Evolutionary conservation across 129 eudicot species (phyloP).

Genomic region (Centaurea solstitialis): DNA sequence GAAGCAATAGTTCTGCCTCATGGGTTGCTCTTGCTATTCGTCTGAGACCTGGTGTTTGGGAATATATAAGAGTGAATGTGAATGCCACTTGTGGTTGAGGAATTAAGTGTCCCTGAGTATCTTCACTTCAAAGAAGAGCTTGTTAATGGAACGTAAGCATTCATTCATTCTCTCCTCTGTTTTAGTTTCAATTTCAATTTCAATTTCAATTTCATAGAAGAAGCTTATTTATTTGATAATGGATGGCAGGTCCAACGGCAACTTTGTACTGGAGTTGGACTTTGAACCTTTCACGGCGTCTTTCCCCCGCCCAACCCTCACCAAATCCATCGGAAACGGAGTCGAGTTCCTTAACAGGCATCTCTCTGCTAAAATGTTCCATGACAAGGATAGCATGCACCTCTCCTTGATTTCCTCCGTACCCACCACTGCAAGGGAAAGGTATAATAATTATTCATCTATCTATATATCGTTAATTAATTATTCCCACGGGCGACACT

Average conservation of each 20-base stretch:
- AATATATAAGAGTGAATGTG: conserved; percentile 70
- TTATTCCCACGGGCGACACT: too few species aligned
- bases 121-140: conserved; percentile 83
- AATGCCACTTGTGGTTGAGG: conserved; percentile 65
- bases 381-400: conserved; percentile 90
- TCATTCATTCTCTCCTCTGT: neutral
- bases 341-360: conserved; percentile 96
- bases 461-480: neutral
- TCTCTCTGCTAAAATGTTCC: conserved; percentile 97
- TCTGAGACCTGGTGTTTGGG: conserved; percentile 96
- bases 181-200: neutral
- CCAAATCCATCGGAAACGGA: conserved; percentile 95
- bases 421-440: conserved; percentile 78
- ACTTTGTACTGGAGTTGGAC: conserved; percentile 91
- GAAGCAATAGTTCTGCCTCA: conserved; percentile 83
- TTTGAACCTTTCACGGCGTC: conserved; percentile 89
- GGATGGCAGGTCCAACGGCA: conserved; percentile 56
- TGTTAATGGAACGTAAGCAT: conserved; percentile 62
- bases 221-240: neutral
- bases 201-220: too few species aligned
- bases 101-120: conserved; percentile 63
- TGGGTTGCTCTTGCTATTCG: conserved; percentile 94
- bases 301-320: conserved; percentile 81
- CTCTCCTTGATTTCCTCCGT: conserved; percentile 87
- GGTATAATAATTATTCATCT: conserved; percentile 44